phyloP scores from a whole-genome alignment of 2,329 filamentous ascomycete genomes.

The Penicillium sp. region DNA sequence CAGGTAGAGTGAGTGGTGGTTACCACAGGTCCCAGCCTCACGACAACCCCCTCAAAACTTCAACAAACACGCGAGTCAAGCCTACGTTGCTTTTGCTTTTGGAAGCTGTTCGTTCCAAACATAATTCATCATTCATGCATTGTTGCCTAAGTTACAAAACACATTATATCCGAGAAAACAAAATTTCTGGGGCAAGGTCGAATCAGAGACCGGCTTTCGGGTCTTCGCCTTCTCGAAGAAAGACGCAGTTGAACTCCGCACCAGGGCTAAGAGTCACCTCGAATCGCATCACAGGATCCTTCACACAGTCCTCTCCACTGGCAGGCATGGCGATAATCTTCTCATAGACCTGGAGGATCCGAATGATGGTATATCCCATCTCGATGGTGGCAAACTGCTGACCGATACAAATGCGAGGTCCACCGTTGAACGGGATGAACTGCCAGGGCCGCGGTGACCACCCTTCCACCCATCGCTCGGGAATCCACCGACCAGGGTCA shows the following conservation, averaged over 20 bases:
- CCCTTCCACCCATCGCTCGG: constrained; percentile 46
- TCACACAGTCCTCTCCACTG: constrained; percentile 27
- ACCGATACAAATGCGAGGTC: constrained; percentile 51
- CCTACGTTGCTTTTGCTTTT: too few relatives aligned
- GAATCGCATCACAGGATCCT: constrained; percentile 32
- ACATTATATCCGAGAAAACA: too few relatives aligned
- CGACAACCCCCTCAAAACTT: too few relatives aligned
- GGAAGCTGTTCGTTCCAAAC: too few relatives aligned
- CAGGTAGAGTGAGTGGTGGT: too few relatives aligned
- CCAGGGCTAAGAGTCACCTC: constrained; percentile 37
- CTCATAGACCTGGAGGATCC: constrained; percentile 40
- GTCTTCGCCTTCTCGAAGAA: constrained; percentile 27
- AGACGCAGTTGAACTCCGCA: constrained; percentile 36
- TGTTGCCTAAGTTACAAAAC: too few relatives aligned
- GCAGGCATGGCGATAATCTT: constrained; percentile 30
- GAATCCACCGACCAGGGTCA: constrained; percentile 42
- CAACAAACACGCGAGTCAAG: too few relatives aligned
- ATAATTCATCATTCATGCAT: too few relatives aligned
- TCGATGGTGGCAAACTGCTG: constrained; percentile 57
- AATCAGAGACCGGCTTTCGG: constrained; percentile 1
- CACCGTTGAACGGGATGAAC: constrained; percentile 52
- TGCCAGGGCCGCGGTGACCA: constrained; percentile 51
- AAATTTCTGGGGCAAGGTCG: not conserved
- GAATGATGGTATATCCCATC: constrained; percentile 48
- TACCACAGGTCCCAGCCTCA: too few relatives aligned